Evolutionary conservation across 306 rosid species (phyloP).

Genomic region (Gillenia trifoliata): DNA sequence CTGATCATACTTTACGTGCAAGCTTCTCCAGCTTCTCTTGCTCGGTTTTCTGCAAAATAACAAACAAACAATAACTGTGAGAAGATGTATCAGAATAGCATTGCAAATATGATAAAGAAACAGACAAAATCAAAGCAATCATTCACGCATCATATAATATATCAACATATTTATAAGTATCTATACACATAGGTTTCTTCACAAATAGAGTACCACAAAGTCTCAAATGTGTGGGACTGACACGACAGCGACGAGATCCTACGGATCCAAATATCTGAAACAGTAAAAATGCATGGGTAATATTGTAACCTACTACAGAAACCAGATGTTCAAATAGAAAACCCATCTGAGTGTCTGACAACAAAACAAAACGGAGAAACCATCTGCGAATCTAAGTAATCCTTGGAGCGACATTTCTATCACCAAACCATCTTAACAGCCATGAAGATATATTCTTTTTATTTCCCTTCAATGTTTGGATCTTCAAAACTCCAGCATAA

Average conservation of each 20-base stretch:
- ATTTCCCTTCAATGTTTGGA: not conserved
- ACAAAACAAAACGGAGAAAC: not conserved
- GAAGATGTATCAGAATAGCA: not conserved
- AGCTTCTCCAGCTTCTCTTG: slow-evolving; percentile 86
- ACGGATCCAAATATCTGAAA: not conserved
- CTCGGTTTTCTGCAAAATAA: slow-evolving; percentile 61
- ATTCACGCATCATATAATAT: not conserved
- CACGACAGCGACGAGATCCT: not conserved
- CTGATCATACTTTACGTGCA: slow-evolving; percentile 66
- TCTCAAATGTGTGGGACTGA: not conserved
- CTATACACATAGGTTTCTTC: not conserved
- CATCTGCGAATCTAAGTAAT: not conserved
- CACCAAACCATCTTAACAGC: not conserved
- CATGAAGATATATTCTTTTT: not conserved
- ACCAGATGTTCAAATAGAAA: not conserved
- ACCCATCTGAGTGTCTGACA: not conserved
- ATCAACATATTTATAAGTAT: not conserved
- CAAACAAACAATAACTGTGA: slow-evolving; percentile 3
- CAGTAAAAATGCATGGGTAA: not conserved
- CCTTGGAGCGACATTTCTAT: not conserved
- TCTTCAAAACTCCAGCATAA: not conserved
- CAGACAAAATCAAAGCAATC: not conserved
- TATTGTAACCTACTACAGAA: not conserved
- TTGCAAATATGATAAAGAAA: not conserved
- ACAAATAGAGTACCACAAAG: not conserved